phyloP scores from a whole-genome alignment of 2,329 filamentous ascomycete species.

The Xylaria sp. region DNA sequence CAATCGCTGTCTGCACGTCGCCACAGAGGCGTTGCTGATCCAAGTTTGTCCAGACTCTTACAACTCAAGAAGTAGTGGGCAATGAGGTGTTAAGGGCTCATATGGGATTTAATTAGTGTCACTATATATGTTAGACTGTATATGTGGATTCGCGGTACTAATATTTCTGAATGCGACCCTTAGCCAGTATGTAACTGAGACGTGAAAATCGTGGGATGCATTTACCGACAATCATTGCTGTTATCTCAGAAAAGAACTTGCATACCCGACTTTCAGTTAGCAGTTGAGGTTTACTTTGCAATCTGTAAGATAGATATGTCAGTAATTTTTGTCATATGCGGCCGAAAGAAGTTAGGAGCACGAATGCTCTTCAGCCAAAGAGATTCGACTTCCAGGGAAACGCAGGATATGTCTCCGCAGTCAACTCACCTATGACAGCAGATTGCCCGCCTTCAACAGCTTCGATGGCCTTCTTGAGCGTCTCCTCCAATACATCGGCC shows the following conservation, averaged over 20 bases:
- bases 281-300: conserved; percentile 27
- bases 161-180: neutral
- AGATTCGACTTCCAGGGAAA: neutral
- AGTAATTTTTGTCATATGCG: neutral
- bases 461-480: conserved; percentile 56
- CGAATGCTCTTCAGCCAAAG: neutral
- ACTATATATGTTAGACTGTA: neutral
- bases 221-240: neutral
- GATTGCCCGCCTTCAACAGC: conserved; percentile 56
- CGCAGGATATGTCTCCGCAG: conserved; percentile 45
- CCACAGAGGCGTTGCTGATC: too few species aligned
- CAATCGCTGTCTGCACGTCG: too few species aligned
- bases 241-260: too few species aligned
- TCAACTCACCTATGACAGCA: conserved; percentile 58
- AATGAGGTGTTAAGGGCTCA: too few species aligned
- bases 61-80: too few species aligned
- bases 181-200: neutral
- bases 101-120: neutral
- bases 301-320: conserved; percentile 18
- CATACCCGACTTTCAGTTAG: conserved; percentile 7
- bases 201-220: neutral
- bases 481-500: conserved; percentile 51
- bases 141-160: neutral
- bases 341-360: neutral
- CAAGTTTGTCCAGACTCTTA: too few species aligned